phyloP scores from a whole-genome alignment of 495 filamentous ascomycete species.

The Hyaloscypha hepaticicola region DNA sequence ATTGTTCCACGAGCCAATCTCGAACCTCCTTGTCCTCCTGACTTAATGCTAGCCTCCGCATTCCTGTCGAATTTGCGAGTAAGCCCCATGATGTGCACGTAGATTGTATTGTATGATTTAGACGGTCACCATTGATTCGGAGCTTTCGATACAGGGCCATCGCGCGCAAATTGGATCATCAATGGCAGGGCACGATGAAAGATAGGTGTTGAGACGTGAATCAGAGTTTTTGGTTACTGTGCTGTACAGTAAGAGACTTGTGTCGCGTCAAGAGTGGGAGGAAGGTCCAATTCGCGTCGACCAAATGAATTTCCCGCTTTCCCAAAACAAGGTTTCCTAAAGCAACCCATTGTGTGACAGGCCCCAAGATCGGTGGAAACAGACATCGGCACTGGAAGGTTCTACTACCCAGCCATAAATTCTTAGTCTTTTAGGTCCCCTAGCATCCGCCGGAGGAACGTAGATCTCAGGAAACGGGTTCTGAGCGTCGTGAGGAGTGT shows the following conservation, averaged over 20 bases:
- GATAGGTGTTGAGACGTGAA: background rate
- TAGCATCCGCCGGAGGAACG: too few relatives aligned
- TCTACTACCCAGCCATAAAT: background rate
- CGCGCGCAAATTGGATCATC: background rate
- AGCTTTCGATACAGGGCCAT: slow-evolving; percentile 36
- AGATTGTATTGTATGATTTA: slow-evolving; percentile 61
- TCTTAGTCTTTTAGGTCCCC: too few relatives aligned
- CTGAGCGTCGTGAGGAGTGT: too few relatives aligned
- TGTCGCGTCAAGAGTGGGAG: slow-evolving; percentile 11
- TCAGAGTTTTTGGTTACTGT: background rate
- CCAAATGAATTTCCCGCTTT: background rate
- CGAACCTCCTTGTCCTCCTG: slow-evolving; percentile 68
- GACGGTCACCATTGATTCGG: slow-evolving; percentile 54
- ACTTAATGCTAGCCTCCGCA: slow-evolving; percentile 58
- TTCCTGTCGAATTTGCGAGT: slow-evolving; percentile 17
- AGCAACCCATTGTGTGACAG: background rate
- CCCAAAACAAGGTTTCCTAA: background rate
- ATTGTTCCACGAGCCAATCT: slow-evolving; percentile 70
- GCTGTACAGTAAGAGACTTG: background rate
- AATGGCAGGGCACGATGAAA: slow-evolving; percentile 5
- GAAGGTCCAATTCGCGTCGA: background rate
- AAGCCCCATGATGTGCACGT: slow-evolving; percentile 55
- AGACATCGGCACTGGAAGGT: background rate
- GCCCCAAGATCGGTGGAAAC: background rate
- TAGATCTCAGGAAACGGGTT: too few relatives aligned